A percentile compares a stretch with the other conserved stretches of the same genome.
Evolutionary conservation across 371 early-diverging fungal genomes (phyloP).

Genomic region (Rhizopus sp.): DNA sequence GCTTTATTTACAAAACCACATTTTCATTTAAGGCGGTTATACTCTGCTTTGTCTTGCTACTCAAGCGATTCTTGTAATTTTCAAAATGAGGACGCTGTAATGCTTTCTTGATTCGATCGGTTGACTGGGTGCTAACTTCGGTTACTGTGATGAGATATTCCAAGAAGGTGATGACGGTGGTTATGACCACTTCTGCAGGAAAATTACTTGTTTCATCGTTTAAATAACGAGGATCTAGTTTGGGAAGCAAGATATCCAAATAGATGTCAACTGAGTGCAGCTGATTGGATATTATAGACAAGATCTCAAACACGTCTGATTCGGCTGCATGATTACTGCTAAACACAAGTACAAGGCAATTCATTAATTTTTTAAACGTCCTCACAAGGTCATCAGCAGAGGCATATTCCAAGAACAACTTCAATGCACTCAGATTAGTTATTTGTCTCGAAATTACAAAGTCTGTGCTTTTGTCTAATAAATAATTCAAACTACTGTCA

Average conservation of each 20-base stretch:
- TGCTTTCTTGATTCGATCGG: background rate
- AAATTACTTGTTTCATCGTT: slow-evolving; percentile 13
- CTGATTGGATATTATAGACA: slow-evolving; percentile 1
- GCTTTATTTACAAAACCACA: no score
- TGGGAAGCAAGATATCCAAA: slow-evolving; percentile 17
- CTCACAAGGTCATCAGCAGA: slow-evolving; percentile 20
- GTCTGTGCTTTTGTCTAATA: slow-evolving; percentile 21
- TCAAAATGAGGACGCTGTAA: slow-evolving; percentile 13
- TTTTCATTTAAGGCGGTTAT: no score
- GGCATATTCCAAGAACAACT: slow-evolving; percentile 18
- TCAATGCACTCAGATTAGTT: slow-evolving; percentile 17
- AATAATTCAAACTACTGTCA: slow-evolving; percentile 16
- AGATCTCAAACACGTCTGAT: slow-evolving; percentile 3
- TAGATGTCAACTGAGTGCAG: slow-evolving; percentile 19
- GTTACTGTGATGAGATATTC: background rate
- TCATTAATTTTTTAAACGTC: slow-evolving; percentile 12
- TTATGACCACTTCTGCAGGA: background rate
- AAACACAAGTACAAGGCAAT: slow-evolving; percentile 15
- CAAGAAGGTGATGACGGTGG: slow-evolving; percentile 12
- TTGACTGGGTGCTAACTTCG: background rate
- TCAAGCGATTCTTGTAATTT: background rate
- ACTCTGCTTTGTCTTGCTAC: no score
- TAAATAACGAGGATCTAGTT: slow-evolving; percentile 10
- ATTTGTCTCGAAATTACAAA: slow-evolving; percentile 24
- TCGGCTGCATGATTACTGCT: background rate